phyloP scores from a whole-genome alignment of 2,329 filamentous ascomycete genomes.

The Mycosphaerella sp. region DNA sequence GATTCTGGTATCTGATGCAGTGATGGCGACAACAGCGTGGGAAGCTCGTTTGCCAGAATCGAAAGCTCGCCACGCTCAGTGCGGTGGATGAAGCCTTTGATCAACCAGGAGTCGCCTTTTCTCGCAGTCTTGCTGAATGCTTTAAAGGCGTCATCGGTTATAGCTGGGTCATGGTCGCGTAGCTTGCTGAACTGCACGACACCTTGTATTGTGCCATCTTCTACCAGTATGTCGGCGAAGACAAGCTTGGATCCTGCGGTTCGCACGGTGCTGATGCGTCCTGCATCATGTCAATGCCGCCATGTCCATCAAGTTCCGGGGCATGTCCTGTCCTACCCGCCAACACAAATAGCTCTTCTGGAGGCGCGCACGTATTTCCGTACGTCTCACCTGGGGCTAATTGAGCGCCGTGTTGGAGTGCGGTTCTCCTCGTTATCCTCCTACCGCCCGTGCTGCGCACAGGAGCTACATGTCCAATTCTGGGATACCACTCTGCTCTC shows the following conservation, averaged over 20 bases:
- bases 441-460: background rate
- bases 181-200: conserved; percentile 62
- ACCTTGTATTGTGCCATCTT: conserved; percentile 66
- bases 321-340: background rate
- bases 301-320: background rate
- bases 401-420: background rate
- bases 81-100: conserved; percentile 62
- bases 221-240: conserved; percentile 74
- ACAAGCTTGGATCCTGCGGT: conserved; percentile 68
- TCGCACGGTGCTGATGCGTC: conserved; percentile 68
- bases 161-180: conserved; percentile 29
- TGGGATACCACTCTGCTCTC: conserved; percentile 52
- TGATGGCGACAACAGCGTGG: conserved; percentile 67
- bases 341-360: background rate
- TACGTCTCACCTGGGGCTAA: conserved; percentile 13
- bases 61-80: conserved; percentile 71
- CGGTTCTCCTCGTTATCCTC: conserved; percentile 4
- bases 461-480: conserved; percentile 29
- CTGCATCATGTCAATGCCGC: conserved; percentile 36
- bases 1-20: conserved; percentile 70
- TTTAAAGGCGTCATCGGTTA: conserved; percentile 46
- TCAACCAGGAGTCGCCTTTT: conserved; percentile 71
- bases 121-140: conserved; percentile 60
- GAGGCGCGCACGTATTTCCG: background rate
- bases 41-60: conserved; percentile 60